A percentile compares a stretch with the other conserved stretches of the same genome.
These are phyloP conservation scores for Anastatica hierochuntica DNA, from an alignment of 345 rosid genomes.

Conservation along the genomic window DNA sequence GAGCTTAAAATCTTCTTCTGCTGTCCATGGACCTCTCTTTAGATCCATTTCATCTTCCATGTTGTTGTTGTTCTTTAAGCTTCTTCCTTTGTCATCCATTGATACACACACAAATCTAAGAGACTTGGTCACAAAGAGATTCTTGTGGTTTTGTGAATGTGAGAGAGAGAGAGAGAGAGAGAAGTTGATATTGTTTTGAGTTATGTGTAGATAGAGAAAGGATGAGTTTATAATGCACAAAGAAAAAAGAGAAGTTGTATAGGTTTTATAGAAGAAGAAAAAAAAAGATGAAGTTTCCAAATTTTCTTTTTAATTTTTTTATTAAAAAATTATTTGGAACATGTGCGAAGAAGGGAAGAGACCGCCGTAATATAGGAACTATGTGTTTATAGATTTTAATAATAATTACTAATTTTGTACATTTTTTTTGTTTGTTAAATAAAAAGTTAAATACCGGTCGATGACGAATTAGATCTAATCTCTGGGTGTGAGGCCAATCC, in stretches of 20 bases:
- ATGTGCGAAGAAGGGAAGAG: slow-evolving; percentile 25
- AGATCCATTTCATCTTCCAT: slow-evolving; percentile 53
- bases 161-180: slow-evolving; percentile 4
- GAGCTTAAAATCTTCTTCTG: slow-evolving; percentile 83
- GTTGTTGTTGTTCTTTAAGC: slow-evolving; percentile 19
- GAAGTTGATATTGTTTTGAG: slow-evolving; percentile 5
- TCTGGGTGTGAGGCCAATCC: no score
- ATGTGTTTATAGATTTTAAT: neutral
- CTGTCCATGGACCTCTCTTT: slow-evolving; percentile 87
- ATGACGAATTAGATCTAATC: no score
- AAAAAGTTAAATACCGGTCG: no score
- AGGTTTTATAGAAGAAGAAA: slow-evolving; percentile 39
- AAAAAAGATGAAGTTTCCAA: slow-evolving; percentile 29
- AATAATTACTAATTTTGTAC: no score
- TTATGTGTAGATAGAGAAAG: slow-evolving; percentile 17
- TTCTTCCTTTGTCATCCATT: slow-evolving; percentile 44
- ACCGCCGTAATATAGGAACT: slow-evolving; percentile 28
- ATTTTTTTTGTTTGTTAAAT: no score
- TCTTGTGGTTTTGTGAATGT: slow-evolving; percentile 14
- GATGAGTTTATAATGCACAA: slow-evolving; percentile 23
- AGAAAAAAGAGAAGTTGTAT: slow-evolving; percentile 26
- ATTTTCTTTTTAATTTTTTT: slow-evolving; percentile 6
- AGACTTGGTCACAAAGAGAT: slow-evolving; percentile 22
- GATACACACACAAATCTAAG: slow-evolving; percentile 18
- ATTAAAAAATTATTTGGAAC: slow-evolving; percentile 14